Evolutionary conservation across 495 filamentous ascomycete species (phyloP).

Genomic region (Penicillium verhagenii): DNA sequence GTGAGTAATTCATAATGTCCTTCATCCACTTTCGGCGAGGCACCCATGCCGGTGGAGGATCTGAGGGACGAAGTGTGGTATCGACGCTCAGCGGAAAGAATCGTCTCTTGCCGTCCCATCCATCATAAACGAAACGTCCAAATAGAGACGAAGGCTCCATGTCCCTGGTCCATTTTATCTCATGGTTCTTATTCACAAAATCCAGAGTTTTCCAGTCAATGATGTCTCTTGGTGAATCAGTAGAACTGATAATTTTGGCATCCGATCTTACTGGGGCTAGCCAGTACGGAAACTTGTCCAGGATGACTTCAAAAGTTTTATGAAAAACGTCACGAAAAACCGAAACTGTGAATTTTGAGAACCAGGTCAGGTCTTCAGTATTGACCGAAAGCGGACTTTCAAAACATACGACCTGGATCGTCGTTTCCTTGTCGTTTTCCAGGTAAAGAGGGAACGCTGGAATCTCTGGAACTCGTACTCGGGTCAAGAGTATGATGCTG

Average conservation of each 20-base stretch:
- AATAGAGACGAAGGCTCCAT: constrained; percentile 56
- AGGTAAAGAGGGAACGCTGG: constrained; percentile 72
- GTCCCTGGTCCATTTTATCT: constrained; percentile 54
- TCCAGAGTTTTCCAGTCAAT: constrained; percentile 68
- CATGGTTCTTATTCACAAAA: constrained; percentile 49
- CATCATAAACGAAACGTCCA: constrained; percentile 70
- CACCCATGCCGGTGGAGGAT: constrained; percentile 52
- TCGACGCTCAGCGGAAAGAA: constrained; percentile 45
- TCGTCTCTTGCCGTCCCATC: constrained; percentile 62
- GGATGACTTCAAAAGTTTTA: constrained; percentile 69
- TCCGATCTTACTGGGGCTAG: constrained; percentile 55
- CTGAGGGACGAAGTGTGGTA: constrained; percentile 43
- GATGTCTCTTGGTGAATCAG: constrained; percentile 23
- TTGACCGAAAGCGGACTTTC: constrained; percentile 39
- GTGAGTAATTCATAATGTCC: constrained; percentile 65
- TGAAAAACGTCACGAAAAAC: constrained; percentile 87
- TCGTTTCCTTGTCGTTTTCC: constrained; percentile 56
- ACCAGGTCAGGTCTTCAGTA: constrained; percentile 37
- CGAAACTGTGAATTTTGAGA: constrained; percentile 70
- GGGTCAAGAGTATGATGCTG: constrained; percentile 71
- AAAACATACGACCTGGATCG: constrained; percentile 49
- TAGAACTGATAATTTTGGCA: background rate
- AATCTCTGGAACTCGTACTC: constrained; percentile 60
- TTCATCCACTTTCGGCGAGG: constrained; percentile 50
- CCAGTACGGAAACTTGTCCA: constrained; percentile 77